Evolutionary conservation across 2,329 filamentous ascomycete genomes (phyloP).

Genomic region (Penicillium concentricum): DNA sequence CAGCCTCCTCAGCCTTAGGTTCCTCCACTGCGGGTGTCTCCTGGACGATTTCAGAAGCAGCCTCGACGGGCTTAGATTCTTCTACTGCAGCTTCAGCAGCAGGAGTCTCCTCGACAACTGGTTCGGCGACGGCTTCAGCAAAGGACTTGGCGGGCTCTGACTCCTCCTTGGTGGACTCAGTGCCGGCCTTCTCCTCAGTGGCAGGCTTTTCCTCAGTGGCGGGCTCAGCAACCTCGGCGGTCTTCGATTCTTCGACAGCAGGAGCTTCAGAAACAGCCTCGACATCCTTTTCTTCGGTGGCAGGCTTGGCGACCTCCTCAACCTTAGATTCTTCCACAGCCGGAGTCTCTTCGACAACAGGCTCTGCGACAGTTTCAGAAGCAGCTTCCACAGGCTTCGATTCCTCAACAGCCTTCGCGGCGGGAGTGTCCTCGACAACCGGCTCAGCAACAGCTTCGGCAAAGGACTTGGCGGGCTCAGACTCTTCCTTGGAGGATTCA

Average conservation of each 20-base stretch:
- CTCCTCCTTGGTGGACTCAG: neutral
- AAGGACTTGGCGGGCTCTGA: conserved; percentile 2
- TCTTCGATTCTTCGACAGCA: neutral
- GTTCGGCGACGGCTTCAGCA: conserved; percentile 7
- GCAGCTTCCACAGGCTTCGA: neutral
- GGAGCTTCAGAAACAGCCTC: conserved; percentile 7
- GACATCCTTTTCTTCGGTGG: neutral
- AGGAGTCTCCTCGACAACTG: neutral
- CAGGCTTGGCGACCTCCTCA: neutral
- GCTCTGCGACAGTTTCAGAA: neutral
- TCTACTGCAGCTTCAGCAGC: neutral
- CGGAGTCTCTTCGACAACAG: neutral
- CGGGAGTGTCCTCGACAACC: too few species aligned
- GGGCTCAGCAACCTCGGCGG: neutral
- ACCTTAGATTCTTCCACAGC: neutral
- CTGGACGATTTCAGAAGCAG: conserved; percentile 6
- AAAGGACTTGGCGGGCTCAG: too few species aligned
- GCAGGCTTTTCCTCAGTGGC: too few species aligned
- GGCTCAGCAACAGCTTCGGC: too few species aligned
- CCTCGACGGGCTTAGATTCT: neutral
- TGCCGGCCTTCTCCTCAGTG: conserved; percentile 1
- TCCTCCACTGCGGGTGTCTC: neutral
- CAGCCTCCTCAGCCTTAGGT: neutral
- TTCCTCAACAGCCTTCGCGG: too few species aligned
- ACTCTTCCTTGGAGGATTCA: too few species aligned